Percentiles rank a stretch among this genome's conserved stretches.
Evolutionary conservation across 2,329 filamentous ascomycete genomes (phyloP).

Genomic region (Colletotrichum lupini): DNA sequence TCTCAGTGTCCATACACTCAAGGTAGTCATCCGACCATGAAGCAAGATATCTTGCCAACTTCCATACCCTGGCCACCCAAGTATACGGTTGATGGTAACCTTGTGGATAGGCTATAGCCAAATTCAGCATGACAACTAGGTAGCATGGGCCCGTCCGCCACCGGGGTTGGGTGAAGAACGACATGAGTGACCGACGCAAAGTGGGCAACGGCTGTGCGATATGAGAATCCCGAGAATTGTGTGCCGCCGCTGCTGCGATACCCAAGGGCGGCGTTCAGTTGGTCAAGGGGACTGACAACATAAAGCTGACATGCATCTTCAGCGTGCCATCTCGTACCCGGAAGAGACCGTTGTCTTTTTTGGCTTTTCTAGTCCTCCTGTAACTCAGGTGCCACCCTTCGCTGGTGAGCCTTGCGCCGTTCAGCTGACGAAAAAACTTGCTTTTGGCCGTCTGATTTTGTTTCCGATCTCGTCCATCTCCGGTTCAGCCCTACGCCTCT

Average conservation of each 20-base stretch:
- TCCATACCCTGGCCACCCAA: slow-evolving; percentile 12
- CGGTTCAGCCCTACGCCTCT: slow-evolving; percentile 27
- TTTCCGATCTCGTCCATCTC: neutral
- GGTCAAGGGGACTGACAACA: neutral
- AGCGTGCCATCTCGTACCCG: neutral
- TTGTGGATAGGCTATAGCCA: neutral
- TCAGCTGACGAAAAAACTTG: neutral
- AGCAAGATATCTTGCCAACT: neutral
- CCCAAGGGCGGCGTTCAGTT: neutral
- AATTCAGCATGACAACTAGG: neutral
- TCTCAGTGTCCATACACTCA: neutral
- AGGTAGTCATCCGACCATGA: neutral
- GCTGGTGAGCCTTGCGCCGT: neutral
- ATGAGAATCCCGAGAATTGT: neutral
- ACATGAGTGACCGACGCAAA: neutral
- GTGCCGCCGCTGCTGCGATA: slow-evolving; percentile 5
- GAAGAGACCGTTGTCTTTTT: neutral
- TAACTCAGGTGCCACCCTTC: neutral
- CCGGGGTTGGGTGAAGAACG: neutral
- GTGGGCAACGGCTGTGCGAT: neutral
- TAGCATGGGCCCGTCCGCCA: neutral
- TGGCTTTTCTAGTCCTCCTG: neutral
- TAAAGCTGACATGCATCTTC: slow-evolving; percentile 8
- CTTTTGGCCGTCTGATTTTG: neutral
- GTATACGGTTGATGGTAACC: neutral